These are phyloP conservation scores for Hypericum perforatum DNA, from an alignment of 345 rosid species.

Conservation along the genomic window DNA sequence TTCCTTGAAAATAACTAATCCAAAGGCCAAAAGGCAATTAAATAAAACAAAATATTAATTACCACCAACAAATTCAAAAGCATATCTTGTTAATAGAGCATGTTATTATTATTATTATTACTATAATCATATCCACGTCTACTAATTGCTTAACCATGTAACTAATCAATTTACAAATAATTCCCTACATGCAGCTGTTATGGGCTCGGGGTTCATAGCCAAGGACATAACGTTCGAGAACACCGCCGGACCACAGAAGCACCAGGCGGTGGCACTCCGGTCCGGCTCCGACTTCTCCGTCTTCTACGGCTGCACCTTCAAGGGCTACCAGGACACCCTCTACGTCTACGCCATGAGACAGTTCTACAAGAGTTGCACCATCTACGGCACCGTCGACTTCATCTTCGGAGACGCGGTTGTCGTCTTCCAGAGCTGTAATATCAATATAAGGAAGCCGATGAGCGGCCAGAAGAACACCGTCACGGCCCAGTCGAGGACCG, in stretches of 20 bases:
- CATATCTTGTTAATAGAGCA: no score
- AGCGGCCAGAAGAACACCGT: neutral
- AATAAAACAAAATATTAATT: no score
- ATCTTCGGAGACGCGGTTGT: neutral
- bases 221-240: neutral
- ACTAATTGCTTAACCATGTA: neutral
- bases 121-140: neutral
- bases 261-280: conserved; percentile 3
- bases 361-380: neutral
- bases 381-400: neutral
- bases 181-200: neutral
- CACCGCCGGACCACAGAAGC: neutral
- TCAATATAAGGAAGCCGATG: neutral
- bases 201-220: neutral
- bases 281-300: conserved; percentile 2
- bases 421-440: neutral
- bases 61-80: no score
- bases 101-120: neutral
- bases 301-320: neutral
- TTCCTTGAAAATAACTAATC: no score
- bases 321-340: neutral
- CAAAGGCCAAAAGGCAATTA: no score
- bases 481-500: neutral
- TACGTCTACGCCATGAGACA: no score
- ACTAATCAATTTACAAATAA: neutral